Evolutionary conservation across 495 filamentous ascomycete species (phyloP), one percentile per base, ranked within the genome.

Genomic region (Trichoderma orchidacearum): DNA sequence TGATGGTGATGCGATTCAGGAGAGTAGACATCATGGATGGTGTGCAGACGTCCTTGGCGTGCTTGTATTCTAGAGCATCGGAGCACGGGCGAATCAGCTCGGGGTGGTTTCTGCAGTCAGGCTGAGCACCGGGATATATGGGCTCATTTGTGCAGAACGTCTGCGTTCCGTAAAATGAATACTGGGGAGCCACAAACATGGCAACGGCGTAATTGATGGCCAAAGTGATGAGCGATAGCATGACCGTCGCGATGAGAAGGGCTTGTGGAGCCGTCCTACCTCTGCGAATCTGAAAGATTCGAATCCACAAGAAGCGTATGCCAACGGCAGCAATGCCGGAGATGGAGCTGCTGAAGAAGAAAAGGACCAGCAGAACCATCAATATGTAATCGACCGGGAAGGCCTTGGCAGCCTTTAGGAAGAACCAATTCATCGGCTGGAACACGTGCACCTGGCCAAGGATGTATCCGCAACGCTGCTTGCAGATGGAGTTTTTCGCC

Each of bases 251-350:
- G 60, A 96, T 77, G 34, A 98, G 80, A n/a, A 98, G 71, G 13
- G 91, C 94, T 65, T 97, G 92, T 3, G 93, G 93, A 3, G 87
- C 83, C 0, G 92, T 96, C 63, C 90, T 85, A 38, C 90, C 87
- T 61, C 84, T 87, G 56, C 90, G 81, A 63, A 98, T 87, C 65
- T 85, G 83, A 77, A 96, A 97, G 53, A 98, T 77, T 52, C 77
- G 83, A 58, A 97, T 70, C 94, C 94, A 98, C 50, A 98, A 77
- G 76, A 98, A 96, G 54, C 93, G 84, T 63, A 98, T 95, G 32
- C 93, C 93, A 53, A 97, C 78, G 25, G 80, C 78, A 29, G 89
- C 85, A 36, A 96, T 82, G 41, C 93, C 94, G 27, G 89, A 81
- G 53, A 97, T 82, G 18, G 89, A 89, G 67, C 84, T 83, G 72